Evolutionary conservation across 192 early-diverging fungal genomes (phyloP), one percentile per base, ranked within the genome.

Genomic region (Coemansia sp.): DNA sequence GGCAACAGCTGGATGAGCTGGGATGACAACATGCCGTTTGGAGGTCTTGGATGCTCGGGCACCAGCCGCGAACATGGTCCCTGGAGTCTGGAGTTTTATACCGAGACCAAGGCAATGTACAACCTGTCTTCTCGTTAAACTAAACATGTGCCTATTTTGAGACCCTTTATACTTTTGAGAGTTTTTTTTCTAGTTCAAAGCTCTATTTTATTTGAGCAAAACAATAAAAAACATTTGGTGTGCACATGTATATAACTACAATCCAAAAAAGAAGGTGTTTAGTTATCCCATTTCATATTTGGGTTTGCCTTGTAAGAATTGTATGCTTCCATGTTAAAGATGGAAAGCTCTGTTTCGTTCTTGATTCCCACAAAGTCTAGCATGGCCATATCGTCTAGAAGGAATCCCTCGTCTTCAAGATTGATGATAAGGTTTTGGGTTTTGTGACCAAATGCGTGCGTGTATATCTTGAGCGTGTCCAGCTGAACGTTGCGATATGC

Each of bases 371-470:
- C 67, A 66, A 52, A 80, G 49, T 80, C 76, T 11, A 88, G 72
- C 32, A 86, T 79, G 20, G 83, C 80, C 16, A 73, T 68, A 36
- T 87, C 83, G 66, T 91, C 84, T 28, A 69, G 68, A 5, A 90
- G 76, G 62, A 94, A 83, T 63, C 80, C 84, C 3, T 84, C 77
- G 56, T 93, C 81, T 29, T 92, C 92, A 49, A 92, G 69, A 68
- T 96, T 96, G 73, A 96, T 94, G 49, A 93, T 90, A 52, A 96
- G 81, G 72, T 94, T 93, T 72, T 87, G 86, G 16, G 92, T 88
- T 87, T 93, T 80, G 65, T 80, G 54, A 7, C 72, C 69, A 63
- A 80, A 75, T 14, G 77, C 72, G 2, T 74, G 77, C 7, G 77
- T 71, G 22, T 74, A 75, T 33, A 80, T 67, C 54, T 80, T 80